Conservation (phyloP, 176 grass and related monocot genomes). For the Aegilops speltoides region DNA sequence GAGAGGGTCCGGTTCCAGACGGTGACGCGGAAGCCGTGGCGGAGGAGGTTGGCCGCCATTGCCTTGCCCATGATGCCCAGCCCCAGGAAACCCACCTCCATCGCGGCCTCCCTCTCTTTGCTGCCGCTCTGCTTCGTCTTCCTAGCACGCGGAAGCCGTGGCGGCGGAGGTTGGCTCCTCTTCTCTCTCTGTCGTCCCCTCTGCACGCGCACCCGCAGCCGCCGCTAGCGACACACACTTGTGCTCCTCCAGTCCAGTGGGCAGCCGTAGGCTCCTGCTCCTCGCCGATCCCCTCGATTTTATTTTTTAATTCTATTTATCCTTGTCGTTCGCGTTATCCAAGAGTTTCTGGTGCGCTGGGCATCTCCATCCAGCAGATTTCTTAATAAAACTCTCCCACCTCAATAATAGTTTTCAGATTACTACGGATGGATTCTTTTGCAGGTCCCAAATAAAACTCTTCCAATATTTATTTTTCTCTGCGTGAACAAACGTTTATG, state of each 20-base stretch:
- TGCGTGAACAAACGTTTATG: too few relatives aligned
- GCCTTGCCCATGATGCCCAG: constrained; percentile 97
- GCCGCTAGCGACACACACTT: background rate
- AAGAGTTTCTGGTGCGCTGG: background rate
- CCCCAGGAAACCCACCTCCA: constrained; percentile 96
- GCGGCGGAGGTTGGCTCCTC: background rate
- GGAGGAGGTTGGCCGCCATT: constrained; percentile 87
- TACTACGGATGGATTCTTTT: too few relatives aligned
- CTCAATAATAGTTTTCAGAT: too few relatives aligned
- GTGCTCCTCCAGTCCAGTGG: background rate
- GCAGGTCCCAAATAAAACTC: too few relatives aligned
- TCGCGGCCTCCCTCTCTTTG: constrained; percentile 23
- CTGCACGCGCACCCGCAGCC: background rate
- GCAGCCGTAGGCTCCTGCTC: background rate
- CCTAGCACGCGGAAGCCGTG: background rate
- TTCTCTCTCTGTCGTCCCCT: background rate
- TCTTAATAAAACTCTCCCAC: too few relatives aligned
- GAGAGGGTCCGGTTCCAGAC: constrained; percentile 93
- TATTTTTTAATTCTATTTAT: background rate
- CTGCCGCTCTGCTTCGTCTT: background rate
- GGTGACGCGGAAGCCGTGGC: constrained; percentile 79
- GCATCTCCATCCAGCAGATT: too few relatives aligned
- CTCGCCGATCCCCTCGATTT: constrained; percentile 27
- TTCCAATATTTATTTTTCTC: too few relatives aligned
- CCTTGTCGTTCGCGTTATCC: constrained; percentile 8